A percentile compares a stretch with the other conserved stretches of the same genome.
phyloP scores from a whole-genome alignment of 1,139 yeast genomes.

The Kodamaea anthophila region DNA sequence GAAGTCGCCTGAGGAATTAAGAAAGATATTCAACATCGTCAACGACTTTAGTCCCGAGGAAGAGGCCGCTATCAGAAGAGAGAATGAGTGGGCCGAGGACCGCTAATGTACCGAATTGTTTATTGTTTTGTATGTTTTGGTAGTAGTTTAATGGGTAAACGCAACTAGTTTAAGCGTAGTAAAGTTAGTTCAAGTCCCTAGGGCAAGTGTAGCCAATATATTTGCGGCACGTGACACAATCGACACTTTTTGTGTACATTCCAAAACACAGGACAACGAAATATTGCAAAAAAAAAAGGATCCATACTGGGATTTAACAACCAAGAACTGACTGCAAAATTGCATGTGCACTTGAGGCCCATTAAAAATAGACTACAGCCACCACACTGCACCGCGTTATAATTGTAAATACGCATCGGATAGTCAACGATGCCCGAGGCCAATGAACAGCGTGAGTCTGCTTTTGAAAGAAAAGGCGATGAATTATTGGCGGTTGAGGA shows the following conservation, averaged over 20 bases:
- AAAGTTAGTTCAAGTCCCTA: no score
- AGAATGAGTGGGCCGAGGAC: slow-evolving; percentile 99
- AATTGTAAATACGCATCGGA: neutral
- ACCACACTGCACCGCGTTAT: neutral
- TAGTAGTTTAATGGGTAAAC: no score
- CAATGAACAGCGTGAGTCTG: neutral
- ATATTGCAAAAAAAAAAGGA: slow-evolving; percentile 5
- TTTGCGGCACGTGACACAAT: no score
- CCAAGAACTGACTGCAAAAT: no score
- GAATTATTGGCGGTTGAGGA: no score
- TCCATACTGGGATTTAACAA: slow-evolving; percentile 2
- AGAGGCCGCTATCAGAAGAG: slow-evolving; percentile 95
- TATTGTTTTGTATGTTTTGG: no score
- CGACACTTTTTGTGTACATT: slow-evolving; percentile 2
- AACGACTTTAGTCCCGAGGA: slow-evolving; percentile 98
- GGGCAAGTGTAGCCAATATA: no score
- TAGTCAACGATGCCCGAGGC: neutral
- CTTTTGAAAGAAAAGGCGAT: neutral
- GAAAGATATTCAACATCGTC: slow-evolving; percentile 91
- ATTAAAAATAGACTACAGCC: no score
- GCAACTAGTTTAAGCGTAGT: no score
- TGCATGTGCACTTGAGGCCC: no score
- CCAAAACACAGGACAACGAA: slow-evolving; percentile 1
- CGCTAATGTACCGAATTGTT: no score
- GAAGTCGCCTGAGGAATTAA: slow-evolving; percentile 91